These are phyloP conservation scores for Ensete glaucum DNA, from an alignment of 176 grass and related monocot species.

Conservation along the genomic window DNA sequence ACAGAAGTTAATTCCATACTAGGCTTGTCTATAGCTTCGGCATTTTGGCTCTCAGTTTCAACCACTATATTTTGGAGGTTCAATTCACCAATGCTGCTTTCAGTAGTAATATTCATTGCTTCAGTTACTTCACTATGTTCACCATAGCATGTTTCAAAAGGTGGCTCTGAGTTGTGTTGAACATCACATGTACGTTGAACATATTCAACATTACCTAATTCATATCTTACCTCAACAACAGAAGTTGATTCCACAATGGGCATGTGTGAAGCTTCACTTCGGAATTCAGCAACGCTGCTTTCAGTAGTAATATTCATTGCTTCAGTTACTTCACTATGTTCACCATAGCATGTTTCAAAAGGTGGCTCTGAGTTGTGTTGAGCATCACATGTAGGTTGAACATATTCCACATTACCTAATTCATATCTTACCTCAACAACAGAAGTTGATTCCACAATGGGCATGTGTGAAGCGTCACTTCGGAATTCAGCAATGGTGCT, in stretches of 20 bases:
- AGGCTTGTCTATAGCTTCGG: neutral
- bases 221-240: neutral
- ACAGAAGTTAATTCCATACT: neutral
- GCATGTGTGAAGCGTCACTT: neutral
- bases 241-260: neutral
- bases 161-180: neutral
- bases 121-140: neutral
- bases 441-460: neutral
- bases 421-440: neutral
- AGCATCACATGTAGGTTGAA: neutral
- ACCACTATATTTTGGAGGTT: neutral
- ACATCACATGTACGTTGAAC: neutral
- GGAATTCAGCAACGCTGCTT: neutral
- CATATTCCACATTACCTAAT: neutral
- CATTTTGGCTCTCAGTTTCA: neutral
- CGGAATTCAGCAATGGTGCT: neutral
- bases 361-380: neutral
- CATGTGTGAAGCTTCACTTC: neutral
- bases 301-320: neutral
- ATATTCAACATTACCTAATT: neutral
- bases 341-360: neutral
- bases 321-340: neutral
- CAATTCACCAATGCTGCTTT: neutral
- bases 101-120: neutral
- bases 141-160: neutral